Percentiles rank a stretch among this genome's conserved stretches.
phyloP scores from a whole-genome alignment of 78 protist genomes.

The Dictyostelium discoideum region dicty_2.7 NC_007088.5:3322001-3322500 shows the following conservation, averaged over 20 bases:
- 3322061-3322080: conserved; percentile 73
- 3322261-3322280: conserved; percentile 1
- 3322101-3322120: background rate
- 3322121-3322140: background rate
- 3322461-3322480: conserved; percentile 81
- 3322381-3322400: conserved; percentile 82
- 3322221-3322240: background rate
- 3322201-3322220: background rate
- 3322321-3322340: conserved; percentile 76
- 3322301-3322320: conserved; percentile 9
- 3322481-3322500: conserved; percentile 96
- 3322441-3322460: conserved; percentile 93
- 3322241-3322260: conserved; percentile 26
- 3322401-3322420: conserved; percentile 58
- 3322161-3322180: too few species aligned
- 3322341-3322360: conserved; percentile 76
- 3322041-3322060: conserved; percentile 66
- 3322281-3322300: conserved; percentile 57
- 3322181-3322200: background rate
- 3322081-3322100: background rate
- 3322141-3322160: background rate
- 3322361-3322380: conserved; percentile 82
- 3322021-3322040: conserved; percentile 71
- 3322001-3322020: conserved; percentile 82
- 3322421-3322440: conserved; percentile 88